A percentile compares a stretch with the other conserved stretches of the same genome.
phyloP scores from a whole-genome alignment of 2,329 filamentous ascomycete species.

The Fragosphaeria purpurea region DNA sequence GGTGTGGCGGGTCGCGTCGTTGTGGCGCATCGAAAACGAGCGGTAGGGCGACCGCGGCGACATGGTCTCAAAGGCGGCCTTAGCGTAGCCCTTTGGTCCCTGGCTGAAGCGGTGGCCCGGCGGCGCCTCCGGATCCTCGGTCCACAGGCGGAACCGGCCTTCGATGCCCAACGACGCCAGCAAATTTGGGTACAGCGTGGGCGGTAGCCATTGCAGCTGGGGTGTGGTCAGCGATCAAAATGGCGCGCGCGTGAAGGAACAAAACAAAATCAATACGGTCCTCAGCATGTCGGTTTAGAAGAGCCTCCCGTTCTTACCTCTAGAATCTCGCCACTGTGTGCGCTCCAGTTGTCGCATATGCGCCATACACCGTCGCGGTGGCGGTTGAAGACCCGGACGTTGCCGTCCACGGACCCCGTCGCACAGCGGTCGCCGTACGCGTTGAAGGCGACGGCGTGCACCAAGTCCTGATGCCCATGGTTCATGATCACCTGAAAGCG shows the following conservation, averaged over 20 bases:
- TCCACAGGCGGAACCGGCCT: slow-evolving; percentile 84
- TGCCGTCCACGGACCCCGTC: slow-evolving; percentile 84
- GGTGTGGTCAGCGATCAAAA: background rate
- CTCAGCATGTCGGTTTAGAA: too few relatives aligned
- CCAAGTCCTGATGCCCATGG: slow-evolving; percentile 69
- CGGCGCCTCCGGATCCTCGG: slow-evolving; percentile 74
- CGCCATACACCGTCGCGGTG: slow-evolving; percentile 70
- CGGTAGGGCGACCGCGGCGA: slow-evolving; percentile 59
- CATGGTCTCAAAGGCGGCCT: slow-evolving; percentile 45
- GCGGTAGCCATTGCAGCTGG: slow-evolving; percentile 87
- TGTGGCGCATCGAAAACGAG: slow-evolving; percentile 75
- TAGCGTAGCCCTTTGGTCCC: slow-evolving; percentile 35
- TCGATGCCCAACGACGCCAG: slow-evolving; percentile 84
- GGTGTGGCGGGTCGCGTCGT: slow-evolving; percentile 69
- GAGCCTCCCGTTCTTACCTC: slow-evolving; percentile 48
- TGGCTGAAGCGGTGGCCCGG: slow-evolving; percentile 72
- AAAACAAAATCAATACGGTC: too few relatives aligned
- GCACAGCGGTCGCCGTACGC: slow-evolving; percentile 86
- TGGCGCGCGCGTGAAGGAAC: too few relatives aligned
- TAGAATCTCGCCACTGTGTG: slow-evolving; percentile 80
- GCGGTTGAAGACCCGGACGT: slow-evolving; percentile 82
- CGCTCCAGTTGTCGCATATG: slow-evolving; percentile 77
- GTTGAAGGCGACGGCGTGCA: slow-evolving; percentile 82
- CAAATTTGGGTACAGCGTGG: slow-evolving; percentile 75
- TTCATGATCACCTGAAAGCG: slow-evolving; percentile 53